Evolutionary conservation across 257 asterid species (phyloP).

Genomic region (Ocimum tenuiflorum): DNA sequence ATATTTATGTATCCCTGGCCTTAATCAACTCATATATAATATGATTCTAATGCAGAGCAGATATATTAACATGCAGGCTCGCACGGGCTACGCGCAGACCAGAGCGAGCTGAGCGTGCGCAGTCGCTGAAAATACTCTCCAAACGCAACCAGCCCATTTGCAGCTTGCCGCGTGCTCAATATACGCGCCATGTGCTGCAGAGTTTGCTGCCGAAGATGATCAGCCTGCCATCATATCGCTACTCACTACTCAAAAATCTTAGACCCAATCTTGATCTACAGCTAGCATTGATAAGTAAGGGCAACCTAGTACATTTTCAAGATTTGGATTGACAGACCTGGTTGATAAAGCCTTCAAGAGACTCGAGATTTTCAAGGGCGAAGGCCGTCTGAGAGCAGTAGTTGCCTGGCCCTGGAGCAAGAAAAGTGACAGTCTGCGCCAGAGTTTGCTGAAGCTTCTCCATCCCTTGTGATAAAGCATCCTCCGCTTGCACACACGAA

Average conservation of each 20-base stretch:
- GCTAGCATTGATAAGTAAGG: too few relatives aligned
- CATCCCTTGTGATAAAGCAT: slow-evolving; percentile 81
- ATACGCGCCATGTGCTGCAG: slow-evolving; percentile 68
- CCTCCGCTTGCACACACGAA: slow-evolving; percentile 90
- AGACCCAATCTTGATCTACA: too few relatives aligned
- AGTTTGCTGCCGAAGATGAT: slow-evolving; percentile 87
- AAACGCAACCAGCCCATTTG: slow-evolving; percentile 65
- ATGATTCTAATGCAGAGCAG: background rate
- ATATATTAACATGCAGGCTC: slow-evolving; percentile 35
- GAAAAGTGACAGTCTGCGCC: slow-evolving; percentile 52
- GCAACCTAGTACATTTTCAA: too few relatives aligned
- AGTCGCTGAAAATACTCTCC: slow-evolving; percentile 82
- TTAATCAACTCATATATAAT: slow-evolving; percentile 12
- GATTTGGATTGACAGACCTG: slow-evolving; percentile 45
- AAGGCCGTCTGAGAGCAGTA: slow-evolving; percentile 51
- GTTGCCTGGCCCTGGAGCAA: slow-evolving; percentile 41
- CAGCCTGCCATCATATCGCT: slow-evolving; percentile 48
- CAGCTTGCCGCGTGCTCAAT: slow-evolving; percentile 74
- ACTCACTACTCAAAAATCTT: too few relatives aligned
- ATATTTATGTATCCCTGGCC: slow-evolving; percentile 6
- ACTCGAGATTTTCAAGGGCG: slow-evolving; percentile 58
- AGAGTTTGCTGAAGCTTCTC: slow-evolving; percentile 83
- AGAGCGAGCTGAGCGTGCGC: slow-evolving; percentile 68
- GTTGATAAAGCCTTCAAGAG: slow-evolving; percentile 61
- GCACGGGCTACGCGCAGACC: slow-evolving; percentile 61